phyloP scores from a whole-genome alignment of 768 basidiomycete species.

The Cystobasidium onofrii region DNA sequence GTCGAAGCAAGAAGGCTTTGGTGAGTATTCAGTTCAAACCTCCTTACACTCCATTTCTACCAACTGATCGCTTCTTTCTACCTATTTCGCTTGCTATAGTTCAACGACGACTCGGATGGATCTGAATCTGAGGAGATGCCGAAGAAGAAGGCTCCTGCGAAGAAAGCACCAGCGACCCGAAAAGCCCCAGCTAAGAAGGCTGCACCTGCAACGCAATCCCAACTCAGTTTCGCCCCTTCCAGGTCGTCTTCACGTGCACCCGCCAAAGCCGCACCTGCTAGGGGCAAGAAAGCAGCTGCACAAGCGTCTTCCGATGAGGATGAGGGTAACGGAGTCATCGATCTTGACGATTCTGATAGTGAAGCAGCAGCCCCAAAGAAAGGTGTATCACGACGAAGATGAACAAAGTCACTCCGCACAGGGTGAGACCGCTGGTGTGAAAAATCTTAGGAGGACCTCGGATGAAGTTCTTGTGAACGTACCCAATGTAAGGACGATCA shows the following conservation, averaged over 20 bases:
- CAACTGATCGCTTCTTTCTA: neutral
- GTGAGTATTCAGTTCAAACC: no score
- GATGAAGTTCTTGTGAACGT: no score
- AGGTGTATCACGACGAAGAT: neutral
- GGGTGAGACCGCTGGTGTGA: no score
- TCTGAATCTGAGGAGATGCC: conserved; percentile 1
- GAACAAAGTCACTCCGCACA: neutral
- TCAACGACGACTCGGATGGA: conserved; percentile 32
- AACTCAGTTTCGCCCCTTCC: conserved; percentile 6
- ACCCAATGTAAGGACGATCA: no score
- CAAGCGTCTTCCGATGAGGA: neutral
- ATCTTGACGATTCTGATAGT: conserved; percentile 53
- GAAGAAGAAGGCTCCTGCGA: conserved; percentile 33
- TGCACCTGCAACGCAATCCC: conserved; percentile 4
- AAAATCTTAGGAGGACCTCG: no score
- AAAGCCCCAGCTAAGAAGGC: conserved; percentile 20
- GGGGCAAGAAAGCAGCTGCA: conserved; percentile 9
- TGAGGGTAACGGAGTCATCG: conserved; percentile 41
- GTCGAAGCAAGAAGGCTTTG: conserved; percentile 5
- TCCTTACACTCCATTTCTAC: neutral
- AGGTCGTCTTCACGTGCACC: neutral
- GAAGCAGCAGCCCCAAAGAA: conserved; percentile 40
- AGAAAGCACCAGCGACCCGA: conserved; percentile 21
- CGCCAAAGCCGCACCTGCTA: neutral
- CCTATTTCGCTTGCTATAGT: neutral